Evolutionary conservation across 148 eudicot species (phyloP).

Genomic region (Gaultheria prostrata): DNA sequence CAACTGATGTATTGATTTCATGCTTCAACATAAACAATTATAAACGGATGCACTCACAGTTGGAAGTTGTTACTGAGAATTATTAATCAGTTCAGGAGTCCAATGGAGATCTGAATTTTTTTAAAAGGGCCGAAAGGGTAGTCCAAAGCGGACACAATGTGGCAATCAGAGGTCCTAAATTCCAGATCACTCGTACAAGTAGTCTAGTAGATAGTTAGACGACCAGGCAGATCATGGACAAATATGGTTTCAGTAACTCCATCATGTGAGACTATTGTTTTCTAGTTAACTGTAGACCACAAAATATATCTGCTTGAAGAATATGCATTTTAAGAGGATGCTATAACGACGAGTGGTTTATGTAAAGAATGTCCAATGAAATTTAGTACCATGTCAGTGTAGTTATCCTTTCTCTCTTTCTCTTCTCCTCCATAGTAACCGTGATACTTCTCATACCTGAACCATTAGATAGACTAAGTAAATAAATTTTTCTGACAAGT

Average conservation of each 20-base stretch:
- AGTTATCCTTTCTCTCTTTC: slow-evolving; percentile 77
- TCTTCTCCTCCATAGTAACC: slow-evolving; percentile 73
- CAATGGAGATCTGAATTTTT: not conserved
- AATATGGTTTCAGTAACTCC: not conserved
- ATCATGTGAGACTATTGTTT: not conserved
- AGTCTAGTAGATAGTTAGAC: too few species aligned
- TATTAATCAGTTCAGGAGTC: not conserved
- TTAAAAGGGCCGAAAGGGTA: too few species aligned
- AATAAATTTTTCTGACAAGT: not conserved
- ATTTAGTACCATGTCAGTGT: slow-evolving; percentile 84
- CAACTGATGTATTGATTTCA: not conserved
- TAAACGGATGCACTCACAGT: not conserved
- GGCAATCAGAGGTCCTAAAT: not conserved
- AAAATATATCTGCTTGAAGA: not conserved
- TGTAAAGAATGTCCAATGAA: slow-evolving; percentile 2
- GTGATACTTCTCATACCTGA: slow-evolving; percentile 95
- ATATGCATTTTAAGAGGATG: not conserved
- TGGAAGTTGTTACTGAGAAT: not conserved
- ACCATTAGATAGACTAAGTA: slow-evolving; percentile 13
- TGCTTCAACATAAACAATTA: not conserved
- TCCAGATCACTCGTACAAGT: not conserved
- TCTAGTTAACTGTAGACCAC: not conserved
- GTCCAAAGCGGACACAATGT: not conserved
- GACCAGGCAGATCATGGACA: not conserved
- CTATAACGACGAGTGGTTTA: not conserved